These are phyloP conservation scores for Magnaporthales sp. DNA, from an alignment of 2,329 filamentous ascomycete genomes.

Conservation along the genomic window DNA sequence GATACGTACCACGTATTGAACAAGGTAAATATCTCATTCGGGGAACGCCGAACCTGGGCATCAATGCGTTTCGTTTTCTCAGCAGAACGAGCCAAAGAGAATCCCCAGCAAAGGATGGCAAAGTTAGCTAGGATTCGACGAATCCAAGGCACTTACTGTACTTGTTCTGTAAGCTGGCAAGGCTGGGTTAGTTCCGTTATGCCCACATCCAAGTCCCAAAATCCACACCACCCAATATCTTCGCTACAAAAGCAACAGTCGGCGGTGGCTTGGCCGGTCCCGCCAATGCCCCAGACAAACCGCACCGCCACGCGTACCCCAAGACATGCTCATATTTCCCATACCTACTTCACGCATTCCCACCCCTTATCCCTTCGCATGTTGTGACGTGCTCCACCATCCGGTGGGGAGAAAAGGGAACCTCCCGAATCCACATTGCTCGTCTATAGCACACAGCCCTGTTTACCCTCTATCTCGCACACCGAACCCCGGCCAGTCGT, in stretches of 20 bases:
- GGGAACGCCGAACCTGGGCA: neutral
- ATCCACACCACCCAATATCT: neutral
- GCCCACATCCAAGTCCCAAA: neutral
- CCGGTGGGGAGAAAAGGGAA: neutral
- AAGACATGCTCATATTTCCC: neutral
- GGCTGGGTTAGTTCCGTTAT: neutral
- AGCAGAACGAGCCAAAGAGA: neutral
- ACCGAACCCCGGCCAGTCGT: neutral
- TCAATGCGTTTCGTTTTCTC: neutral
- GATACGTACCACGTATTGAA: too few relatives aligned
- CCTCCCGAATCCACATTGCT: neutral
- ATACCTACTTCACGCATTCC: neutral
- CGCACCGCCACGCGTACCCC: neutral
- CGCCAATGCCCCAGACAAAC: neutral
- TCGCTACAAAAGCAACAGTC: neutral
- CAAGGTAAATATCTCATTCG: neutral
- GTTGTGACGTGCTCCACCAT: neutral
- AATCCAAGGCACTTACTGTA: too few relatives aligned
- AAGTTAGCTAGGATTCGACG: too few relatives aligned
- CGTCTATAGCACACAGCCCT: neutral
- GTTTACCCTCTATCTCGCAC: neutral
- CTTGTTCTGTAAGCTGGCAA: neutral
- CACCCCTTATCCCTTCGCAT: neutral
- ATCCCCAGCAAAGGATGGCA: too few relatives aligned
- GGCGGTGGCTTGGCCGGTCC: neutral